Conservation (phyloP, 169 alveolate genomes). For the Cryptosporidium meleagridis region DNA sequence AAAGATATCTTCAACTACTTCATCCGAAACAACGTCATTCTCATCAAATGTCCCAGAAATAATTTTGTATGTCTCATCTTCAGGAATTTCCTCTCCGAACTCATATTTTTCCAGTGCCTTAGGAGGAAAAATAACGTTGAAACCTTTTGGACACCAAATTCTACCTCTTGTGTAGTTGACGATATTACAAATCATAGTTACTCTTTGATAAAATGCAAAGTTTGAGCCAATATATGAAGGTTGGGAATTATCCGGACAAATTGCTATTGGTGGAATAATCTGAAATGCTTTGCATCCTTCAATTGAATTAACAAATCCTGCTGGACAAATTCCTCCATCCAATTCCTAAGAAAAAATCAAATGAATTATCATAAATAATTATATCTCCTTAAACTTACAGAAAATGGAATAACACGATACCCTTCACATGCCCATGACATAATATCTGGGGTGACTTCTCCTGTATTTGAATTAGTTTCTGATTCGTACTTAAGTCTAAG, state of each 20-base stretch:
- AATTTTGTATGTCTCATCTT: slow-evolving; percentile 25
- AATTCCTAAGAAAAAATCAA: background rate
- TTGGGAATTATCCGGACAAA: slow-evolving; percentile 48
- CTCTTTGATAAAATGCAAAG: slow-evolving; percentile 53
- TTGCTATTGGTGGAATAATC: slow-evolving; percentile 53
- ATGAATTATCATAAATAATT: background rate
- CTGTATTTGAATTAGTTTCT: slow-evolving; percentile 59
- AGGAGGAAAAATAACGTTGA: slow-evolving; percentile 61
- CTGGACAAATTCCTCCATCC: slow-evolving; percentile 71
- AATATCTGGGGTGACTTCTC: slow-evolving; percentile 54
- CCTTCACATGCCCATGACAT: slow-evolving; percentile 75
- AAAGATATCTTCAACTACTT: slow-evolving; percentile 9
- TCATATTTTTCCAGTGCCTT: slow-evolving; percentile 65
- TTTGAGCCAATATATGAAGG: slow-evolving; percentile 17
- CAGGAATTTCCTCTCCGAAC: slow-evolving; percentile 62
- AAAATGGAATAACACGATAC: slow-evolving; percentile 54
- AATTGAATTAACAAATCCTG: slow-evolving; percentile 54
- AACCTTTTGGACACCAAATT: slow-evolving; percentile 74
- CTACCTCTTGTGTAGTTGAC: slow-evolving; percentile 33
- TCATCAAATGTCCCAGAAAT: slow-evolving; percentile 18
- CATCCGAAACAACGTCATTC: slow-evolving; percentile 10
- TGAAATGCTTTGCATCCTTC: slow-evolving; percentile 75
- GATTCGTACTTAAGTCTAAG: slow-evolving; percentile 57
- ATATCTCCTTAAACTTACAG: slow-evolving; percentile 25
- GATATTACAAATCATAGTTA: slow-evolving; percentile 17